Base-by-base conservation (phyloP, 2,329 filamentous ascomycete genomes). In the Coleophoma eucalyptorum region DNA sequence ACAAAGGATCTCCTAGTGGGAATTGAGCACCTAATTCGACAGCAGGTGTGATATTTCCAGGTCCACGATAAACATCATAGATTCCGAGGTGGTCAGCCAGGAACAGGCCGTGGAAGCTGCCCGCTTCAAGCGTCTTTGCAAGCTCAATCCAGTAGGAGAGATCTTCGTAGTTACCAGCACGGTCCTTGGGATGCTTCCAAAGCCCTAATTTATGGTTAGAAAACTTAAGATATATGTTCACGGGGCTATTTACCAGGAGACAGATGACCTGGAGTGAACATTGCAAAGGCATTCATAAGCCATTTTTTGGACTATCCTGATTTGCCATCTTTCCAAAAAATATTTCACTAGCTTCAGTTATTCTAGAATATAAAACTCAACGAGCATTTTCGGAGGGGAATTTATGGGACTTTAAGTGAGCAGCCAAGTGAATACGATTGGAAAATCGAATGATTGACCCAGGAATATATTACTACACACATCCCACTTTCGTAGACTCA, bases 1-100 rank as follows among this genome's bases (percentile, higher is more conserved):
- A 74, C 2, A 86, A 60, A 0, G 83, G 83, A 60, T 87, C 83
- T 52, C 84, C 85, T 5, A 86, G 80, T 0, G 83, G 84, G 78
- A 80, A 86, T 63, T 87, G 84, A 0, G 84, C 83, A 2, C 81
- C 84, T 0, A n/a, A 32, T 34, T 52, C 78, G 81, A 4, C 71
- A 65, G 65, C 85, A 87, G 4, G 87, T 81, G 67, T 87, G 83
- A 60, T 87, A 86, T 78, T 82, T 4, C 71, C 65, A 0, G 78
- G 78, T 5, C 80, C 80, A 5, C 79, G 80, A 66, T 43, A 32
- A 4, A 42, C 50, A 55, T 88, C 83, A 61, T 87, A 86, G 11
- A 21, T 32, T n/a, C 43, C 43, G 5, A 87, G 72, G 0, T 84
- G 80, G 60, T 87, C 83, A 0, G 83, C 83, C 6, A 86, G 71